Evolutionary conservation across 352 stramenopile genomes (phyloP).

Genomic region (Poterioochromonas sp.): DNA sequence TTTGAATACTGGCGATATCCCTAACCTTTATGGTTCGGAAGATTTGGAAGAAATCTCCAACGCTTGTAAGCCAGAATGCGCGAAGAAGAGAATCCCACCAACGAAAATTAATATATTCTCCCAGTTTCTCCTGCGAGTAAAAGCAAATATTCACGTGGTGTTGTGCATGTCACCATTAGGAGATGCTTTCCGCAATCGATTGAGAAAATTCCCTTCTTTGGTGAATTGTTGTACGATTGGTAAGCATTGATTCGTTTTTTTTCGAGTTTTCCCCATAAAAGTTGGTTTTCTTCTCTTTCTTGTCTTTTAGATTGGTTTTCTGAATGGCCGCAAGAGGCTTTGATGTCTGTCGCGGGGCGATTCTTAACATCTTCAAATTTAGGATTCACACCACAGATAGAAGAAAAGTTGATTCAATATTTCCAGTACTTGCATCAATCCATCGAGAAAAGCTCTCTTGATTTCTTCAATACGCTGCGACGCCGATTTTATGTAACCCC

Average conservation of each 20-base stretch:
- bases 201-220: conserved; percentile 86
- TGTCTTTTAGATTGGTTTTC: conserved; percentile 93
- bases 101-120: conserved; percentile 88
- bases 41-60: conserved; percentile 81
- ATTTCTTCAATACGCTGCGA: conserved; percentile 72
- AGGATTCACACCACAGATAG: conserved; percentile 52
- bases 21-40: conserved; percentile 80
- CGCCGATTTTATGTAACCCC: conserved; percentile 86
- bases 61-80: conserved; percentile 72
- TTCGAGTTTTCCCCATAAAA: too few relatives aligned
- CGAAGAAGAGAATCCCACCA: conserved; percentile 72
- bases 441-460: conserved; percentile 61
- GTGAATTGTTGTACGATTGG: conserved; percentile 75
- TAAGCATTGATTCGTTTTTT: too few relatives aligned
- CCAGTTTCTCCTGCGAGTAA: conserved; percentile 80
- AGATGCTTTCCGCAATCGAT: conserved; percentile 75
- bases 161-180: conserved; percentile 81
- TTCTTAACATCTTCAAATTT: conserved; percentile 75
- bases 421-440: conserved; percentile 81
- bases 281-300: too few relatives aligned
- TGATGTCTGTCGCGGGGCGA: conserved; percentile 72
- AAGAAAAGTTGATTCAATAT: conserved; percentile 55
- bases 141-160: conserved; percentile 78
- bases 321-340: conserved; percentile 75
- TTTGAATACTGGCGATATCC: conserved; percentile 84